phyloP scores from a whole-genome alignment of 2,329 filamentous ascomycete genomes.

The Colletotrichum australisinense region DNA sequence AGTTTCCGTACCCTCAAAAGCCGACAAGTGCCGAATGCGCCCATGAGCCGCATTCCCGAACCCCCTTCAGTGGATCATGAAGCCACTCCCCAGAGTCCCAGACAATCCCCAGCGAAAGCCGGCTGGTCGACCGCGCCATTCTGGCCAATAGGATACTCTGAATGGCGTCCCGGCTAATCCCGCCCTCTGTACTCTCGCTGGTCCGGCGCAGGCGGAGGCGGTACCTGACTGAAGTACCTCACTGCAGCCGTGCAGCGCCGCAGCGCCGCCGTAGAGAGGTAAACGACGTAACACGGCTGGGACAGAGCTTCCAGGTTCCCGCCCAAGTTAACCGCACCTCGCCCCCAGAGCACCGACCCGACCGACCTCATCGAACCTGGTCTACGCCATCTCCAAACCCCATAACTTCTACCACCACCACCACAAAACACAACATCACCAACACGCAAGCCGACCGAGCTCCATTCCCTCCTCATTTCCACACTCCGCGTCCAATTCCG shows the following conservation, averaged over 20 bases:
- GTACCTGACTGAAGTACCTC: constrained; percentile 30
- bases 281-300: constrained; percentile 12
- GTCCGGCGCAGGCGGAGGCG: constrained; percentile 27
- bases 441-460: background rate
- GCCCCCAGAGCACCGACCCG: constrained; percentile 4
- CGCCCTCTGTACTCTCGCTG: constrained; percentile 1
- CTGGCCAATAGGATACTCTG: constrained; percentile 15
- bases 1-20: background rate
- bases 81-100: constrained; percentile 28
- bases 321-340: constrained; percentile 4
- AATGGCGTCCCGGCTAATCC: constrained; percentile 35
- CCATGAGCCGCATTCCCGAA: constrained; percentile 3
- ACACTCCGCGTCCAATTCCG: background rate
- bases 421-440: constrained; percentile 8
- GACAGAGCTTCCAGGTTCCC: constrained; percentile 1
- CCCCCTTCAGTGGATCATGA: constrained; percentile 25
- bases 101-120: constrained; percentile 8
- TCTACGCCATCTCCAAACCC: constrained; percentile 9
- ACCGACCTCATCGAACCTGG: constrained; percentile 13
- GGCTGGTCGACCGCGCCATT: background rate
- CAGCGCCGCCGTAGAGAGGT: background rate
- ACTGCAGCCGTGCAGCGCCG: background rate
- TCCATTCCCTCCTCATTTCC: background rate
- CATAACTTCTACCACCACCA: constrained; percentile 1
- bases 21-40: background rate